These are phyloP conservation scores for Calonectria leucothoes DNA, from an alignment of 2,329 filamentous ascomycete genomes.

Conservation along the genomic window DNA sequence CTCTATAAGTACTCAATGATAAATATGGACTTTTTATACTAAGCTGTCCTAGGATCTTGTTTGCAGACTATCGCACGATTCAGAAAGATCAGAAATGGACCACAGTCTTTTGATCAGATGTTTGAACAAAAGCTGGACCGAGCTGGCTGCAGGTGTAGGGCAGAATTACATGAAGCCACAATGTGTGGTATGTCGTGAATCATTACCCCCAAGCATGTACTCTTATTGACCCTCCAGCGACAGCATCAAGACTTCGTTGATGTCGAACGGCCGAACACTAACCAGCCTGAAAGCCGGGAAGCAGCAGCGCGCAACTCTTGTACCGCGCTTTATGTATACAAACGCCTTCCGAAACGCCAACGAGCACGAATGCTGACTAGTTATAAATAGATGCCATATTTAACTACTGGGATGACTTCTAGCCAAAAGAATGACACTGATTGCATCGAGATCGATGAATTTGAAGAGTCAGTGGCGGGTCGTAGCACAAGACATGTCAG, in stretches of 20 bases:
- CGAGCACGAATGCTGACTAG: neutral
- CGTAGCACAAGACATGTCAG: neutral
- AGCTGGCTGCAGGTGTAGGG: neutral
- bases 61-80: neutral
- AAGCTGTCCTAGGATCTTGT: neutral
- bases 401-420: neutral
- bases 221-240: neutral
- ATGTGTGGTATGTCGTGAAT: neutral
- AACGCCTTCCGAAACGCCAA: neutral
- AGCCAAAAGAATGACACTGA: neutral
- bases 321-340: neutral
- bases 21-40: neutral
- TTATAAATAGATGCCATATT: neutral
- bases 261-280: neutral
- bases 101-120: neutral
- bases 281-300: neutral
- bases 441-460: neutral
- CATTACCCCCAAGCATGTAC: fast-evolving
- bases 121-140: neutral
- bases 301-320: neutral
- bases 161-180: neutral
- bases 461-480: neutral
- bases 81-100: neutral
- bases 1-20: neutral
- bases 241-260: neutral